These are phyloP conservation scores for Umbilicus rupestris DNA, from an alignment of 164 flowering plant species.

Conservation along the genomic window DNA sequence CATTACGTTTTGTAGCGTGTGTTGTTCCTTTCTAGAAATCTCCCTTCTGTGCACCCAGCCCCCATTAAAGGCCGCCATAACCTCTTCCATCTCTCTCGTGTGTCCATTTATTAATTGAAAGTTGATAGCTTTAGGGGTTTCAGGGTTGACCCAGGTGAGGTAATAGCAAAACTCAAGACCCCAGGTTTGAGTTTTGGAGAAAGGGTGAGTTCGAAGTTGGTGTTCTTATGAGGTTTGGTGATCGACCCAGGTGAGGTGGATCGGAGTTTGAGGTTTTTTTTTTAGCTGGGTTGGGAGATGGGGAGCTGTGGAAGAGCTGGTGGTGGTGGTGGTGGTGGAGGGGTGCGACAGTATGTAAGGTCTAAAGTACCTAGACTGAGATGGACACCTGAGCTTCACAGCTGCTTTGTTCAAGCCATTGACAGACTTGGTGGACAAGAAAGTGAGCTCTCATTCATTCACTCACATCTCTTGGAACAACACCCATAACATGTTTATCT, in stretches of 20 bases:
- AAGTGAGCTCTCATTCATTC: conserved; percentile 31
- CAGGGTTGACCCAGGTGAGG: background rate
- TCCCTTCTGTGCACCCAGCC: conserved; percentile 3
- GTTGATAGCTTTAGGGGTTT: background rate
- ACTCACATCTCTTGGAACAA: too few relatives aligned
- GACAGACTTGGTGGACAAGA: conserved; percentile 86
- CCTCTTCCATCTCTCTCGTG: background rate
- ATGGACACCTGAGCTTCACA: conserved; percentile 93
- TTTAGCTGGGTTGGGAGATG: conserved; percentile 14
- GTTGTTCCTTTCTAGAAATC: conserved; percentile 16
- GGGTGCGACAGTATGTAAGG: conserved; percentile 67
- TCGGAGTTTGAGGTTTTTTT: background rate
- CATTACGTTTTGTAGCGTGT: background rate
- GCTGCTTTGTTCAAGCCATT: conserved; percentile 67
- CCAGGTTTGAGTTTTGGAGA: background rate
- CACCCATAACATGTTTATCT: too few relatives aligned
- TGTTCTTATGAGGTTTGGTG: conserved; percentile 2
- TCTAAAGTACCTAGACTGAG: conserved; percentile 72
- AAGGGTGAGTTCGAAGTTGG: too few relatives aligned
- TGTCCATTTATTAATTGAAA: background rate
- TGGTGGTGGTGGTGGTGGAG: conserved; percentile 46
- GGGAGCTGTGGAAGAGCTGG: conserved; percentile 64
- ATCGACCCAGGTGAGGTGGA: background rate
- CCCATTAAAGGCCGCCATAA: background rate
- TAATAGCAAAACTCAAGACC: background rate